Base-by-base conservation (phyloP, 108 stramenopile species). In the Discostella stelligeroides region DNA sequence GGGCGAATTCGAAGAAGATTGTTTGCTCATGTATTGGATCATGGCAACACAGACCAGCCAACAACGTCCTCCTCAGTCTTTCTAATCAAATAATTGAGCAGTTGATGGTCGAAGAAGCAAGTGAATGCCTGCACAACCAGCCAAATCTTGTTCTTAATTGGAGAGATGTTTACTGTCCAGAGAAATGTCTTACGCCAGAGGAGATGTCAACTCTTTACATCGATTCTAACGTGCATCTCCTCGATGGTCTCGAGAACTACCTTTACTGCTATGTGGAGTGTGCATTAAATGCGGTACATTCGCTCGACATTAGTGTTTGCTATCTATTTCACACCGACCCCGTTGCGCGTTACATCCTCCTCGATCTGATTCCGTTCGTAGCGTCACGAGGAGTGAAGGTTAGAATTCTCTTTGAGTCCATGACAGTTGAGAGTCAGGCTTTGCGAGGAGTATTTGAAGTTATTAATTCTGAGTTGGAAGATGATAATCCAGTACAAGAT, bases 291-390 rank as follows among this genome's bases (percentile, higher is more conserved):
- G 47, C 62, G 0, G 47, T 29, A 8, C 45, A 27, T 46, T 24
- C 46, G 23, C 28, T 68, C 25, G 56, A 68, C 56, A 34, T 68
- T 21, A 45, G 41, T 40, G 65, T 60, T 10, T 75, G 68, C 40
- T 75, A 75, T 37, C 43, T 69, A 3, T 75, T 75, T 43, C 20
- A 39, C 14, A 27, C 15, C 13, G 75, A 76, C 53, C 75, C 75
- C 8, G 21, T n/a, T 2, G 53, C 41, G 13, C 54, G 70, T 20
- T 76, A 76, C 41, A 63, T 76, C 23, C 61, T 76, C 9, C 50
- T 76, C 4, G 75, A 76, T 38, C 40, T 76, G 17, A 34, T 76
- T 23, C 75, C 75, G 15, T 71, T 61, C 38, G 75, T 59, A 12
- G 43, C 60, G 12, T 23, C 29, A 17, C 24, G 58, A 63, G 68